These are phyloP conservation scores for Gastroboletus turbinatus DNA, from an alignment of 1,284 basidiomycete genomes.

Conservation along the genomic window DNA sequence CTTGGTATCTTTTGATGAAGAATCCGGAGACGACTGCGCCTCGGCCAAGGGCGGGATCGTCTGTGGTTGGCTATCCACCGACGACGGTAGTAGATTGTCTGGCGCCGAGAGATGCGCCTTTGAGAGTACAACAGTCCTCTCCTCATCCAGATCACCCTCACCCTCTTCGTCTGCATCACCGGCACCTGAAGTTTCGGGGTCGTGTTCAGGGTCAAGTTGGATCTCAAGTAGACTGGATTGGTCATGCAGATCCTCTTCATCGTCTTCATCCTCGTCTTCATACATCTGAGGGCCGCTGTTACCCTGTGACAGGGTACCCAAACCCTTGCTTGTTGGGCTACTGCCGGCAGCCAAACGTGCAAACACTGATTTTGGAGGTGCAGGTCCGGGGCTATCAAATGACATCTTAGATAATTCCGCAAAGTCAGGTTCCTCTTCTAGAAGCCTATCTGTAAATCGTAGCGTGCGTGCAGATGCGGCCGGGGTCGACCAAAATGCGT, in stretches of 20 bases:
- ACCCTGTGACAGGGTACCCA: slow-evolving; percentile 3
- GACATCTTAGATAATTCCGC: slow-evolving; percentile 49
- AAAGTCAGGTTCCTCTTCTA: slow-evolving; percentile 64
- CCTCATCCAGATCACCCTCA: slow-evolving; percentile 28
- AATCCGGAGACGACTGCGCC: slow-evolving; percentile 8
- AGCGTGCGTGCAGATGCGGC: slow-evolving; percentile 54
- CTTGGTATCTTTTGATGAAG: slow-evolving; percentile 31
- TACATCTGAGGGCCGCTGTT: background rate
- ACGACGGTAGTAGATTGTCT: slow-evolving; percentile 5
- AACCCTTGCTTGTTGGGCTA: slow-evolving; percentile 10
- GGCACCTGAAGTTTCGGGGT: background rate
- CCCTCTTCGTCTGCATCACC: slow-evolving; percentile 10
- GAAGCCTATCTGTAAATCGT: slow-evolving; percentile 58
- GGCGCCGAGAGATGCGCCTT: slow-evolving; percentile 15
- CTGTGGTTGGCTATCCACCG: slow-evolving; percentile 4
- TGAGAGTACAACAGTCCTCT: slow-evolving; percentile 34
- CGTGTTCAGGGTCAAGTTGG: slow-evolving; percentile 7
- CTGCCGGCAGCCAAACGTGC: slow-evolving; percentile 19
- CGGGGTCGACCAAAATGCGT: slow-evolving; percentile 61
- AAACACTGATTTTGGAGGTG: slow-evolving; percentile 33
- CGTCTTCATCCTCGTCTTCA: background rate
- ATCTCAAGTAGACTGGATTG: slow-evolving; percentile 14
- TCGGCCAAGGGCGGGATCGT: slow-evolving; percentile 1
- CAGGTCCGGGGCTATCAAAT: slow-evolving; percentile 48
- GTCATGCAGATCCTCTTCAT: slow-evolving; percentile 8